Conservation (phyloP, 305 asterid genomes). For the Andrographis paniculata region DNA sequence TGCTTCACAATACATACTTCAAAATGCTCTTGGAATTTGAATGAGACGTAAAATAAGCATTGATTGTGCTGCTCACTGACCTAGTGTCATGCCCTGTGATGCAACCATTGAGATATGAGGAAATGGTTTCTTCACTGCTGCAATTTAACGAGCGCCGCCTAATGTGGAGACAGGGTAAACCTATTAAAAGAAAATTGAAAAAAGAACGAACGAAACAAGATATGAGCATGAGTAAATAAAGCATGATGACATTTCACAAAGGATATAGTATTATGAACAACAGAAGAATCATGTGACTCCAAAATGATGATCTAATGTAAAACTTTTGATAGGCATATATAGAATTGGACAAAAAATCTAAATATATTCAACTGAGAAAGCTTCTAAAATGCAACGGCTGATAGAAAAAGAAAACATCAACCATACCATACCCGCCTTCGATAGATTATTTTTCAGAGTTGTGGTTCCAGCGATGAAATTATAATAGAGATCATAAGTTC, state of each 20-base stretch:
- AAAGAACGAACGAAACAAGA: constrained; percentile 8
- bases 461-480: too few species aligned
- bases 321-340: not conserved
- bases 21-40: not conserved
- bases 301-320: too few species aligned
- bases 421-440: too few species aligned
- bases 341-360: not conserved
- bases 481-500: too few species aligned
- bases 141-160: constrained; percentile 63
- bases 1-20: too few species aligned
- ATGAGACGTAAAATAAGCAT: not conserved
- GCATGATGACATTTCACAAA: not conserved
- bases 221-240: not conserved
- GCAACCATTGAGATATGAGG: constrained; percentile 79
- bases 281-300: too few species aligned
- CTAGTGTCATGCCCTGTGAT: constrained; percentile 76
- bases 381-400: not conserved
- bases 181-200: constrained; percentile 32
- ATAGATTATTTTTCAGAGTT: too few species aligned
- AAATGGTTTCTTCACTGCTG: constrained; percentile 66
- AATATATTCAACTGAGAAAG: not conserved
- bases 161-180: constrained; percentile 73
- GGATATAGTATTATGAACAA: not conserved
- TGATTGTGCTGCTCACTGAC: constrained; percentile 28
- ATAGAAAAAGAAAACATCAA: not conserved